A percentile compares a stretch with the other conserved stretches of the same genome.
phyloP scores from a whole-genome alignment of 2,329 filamentous ascomycete genomes.

The Fonsecaea erecta region DNA sequence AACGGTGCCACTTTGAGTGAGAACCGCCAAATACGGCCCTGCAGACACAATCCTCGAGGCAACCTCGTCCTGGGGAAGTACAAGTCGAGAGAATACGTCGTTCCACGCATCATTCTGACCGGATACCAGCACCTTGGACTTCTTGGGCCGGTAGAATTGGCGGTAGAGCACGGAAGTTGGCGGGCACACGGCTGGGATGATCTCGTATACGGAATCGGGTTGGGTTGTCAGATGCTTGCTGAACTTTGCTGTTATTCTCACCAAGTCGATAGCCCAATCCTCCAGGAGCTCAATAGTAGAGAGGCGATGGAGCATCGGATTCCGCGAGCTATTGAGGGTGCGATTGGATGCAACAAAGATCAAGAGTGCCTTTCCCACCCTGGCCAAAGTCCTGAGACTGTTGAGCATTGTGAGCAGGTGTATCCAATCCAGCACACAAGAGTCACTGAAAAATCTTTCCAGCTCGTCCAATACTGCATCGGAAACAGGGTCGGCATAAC shows the following conservation, averaged over 20 bases:
- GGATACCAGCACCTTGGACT: conserved; percentile 18
- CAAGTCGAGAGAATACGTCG: conserved; percentile 17
- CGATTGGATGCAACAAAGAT: no score
- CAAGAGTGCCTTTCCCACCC: conserved; percentile 38
- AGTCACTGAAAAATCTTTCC: conserved; percentile 22
- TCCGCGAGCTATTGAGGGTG: no score
- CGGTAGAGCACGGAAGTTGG: conserved; percentile 43
- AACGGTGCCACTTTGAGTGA: conserved; percentile 35
- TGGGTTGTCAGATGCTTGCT: conserved; percentile 37
- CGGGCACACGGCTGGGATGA: conserved; percentile 50
- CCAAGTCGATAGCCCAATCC: conserved; percentile 44
- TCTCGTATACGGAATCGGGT: conserved; percentile 46
- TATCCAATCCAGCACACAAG: conserved; percentile 44
- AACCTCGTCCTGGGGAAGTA: conserved; percentile 14
- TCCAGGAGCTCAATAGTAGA: conserved; percentile 39
- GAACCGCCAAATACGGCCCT: conserved; percentile 36
- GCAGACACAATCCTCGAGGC: conserved; percentile 19
- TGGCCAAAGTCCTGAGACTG: conserved; percentile 39
- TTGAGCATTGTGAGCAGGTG: conserved; percentile 37
- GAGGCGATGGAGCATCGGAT: no score
- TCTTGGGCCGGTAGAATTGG: conserved; percentile 43
- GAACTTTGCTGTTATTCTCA: conserved; percentile 47
- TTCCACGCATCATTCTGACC: conserved; percentile 18
- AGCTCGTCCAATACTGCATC: conserved; percentile 17
- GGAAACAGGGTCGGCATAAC: not conserved